Base-by-base conservation (phyloP, 257 asterid genomes). In the Solanum gracilifrons region DNA sequence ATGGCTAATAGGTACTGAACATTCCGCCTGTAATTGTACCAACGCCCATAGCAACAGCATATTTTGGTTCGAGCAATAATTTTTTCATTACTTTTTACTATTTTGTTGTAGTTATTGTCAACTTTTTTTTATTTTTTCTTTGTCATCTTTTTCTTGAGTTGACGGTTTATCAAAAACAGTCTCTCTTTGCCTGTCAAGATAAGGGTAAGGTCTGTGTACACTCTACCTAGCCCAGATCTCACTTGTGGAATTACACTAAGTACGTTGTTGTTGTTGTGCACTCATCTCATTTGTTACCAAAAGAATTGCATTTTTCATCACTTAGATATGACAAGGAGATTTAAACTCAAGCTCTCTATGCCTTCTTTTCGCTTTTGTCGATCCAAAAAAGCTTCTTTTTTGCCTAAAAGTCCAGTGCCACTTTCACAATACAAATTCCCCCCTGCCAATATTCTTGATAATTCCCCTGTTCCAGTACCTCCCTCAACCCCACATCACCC, bases 381-480 rank as follows among this genome's bases (percentile, higher is more conserved):
- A 33, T 87, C 92, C 68, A 92, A 76, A 36, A 73, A 86, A 6
- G 27, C 87, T 48, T 68, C 90, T 43, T 71, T 85, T 25, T 31
- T 72, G 90, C 91, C 93, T 41, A 86, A 85, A 51, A 76, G 37
- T 88, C 92, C 94, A 62, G 18, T 86, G 27, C 89, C 92, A 33
- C 23, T 72, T 83, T 55, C 85, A 80, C 48, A 21, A 39, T 86
- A 72, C 85, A 32, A 77, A 7, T 76, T 72, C 48, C 77, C 93
- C 58, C 90, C 93, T 69, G 16, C 84, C 72, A 90, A 88, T 89
- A 72, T 91, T 60, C 72, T 90, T 15, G 87, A 88, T 86, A 51
- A 41, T 21, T 88, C 91, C 62, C 97, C 96, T 29, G 39, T 87
- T 36, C 95, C 96, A 48, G 85, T 82, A 2, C 96, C 94, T 37